Evolutionary conservation across 2,329 filamentous ascomycete genomes (phyloP).

Genomic region (Colletotrichum costaricense): DNA sequence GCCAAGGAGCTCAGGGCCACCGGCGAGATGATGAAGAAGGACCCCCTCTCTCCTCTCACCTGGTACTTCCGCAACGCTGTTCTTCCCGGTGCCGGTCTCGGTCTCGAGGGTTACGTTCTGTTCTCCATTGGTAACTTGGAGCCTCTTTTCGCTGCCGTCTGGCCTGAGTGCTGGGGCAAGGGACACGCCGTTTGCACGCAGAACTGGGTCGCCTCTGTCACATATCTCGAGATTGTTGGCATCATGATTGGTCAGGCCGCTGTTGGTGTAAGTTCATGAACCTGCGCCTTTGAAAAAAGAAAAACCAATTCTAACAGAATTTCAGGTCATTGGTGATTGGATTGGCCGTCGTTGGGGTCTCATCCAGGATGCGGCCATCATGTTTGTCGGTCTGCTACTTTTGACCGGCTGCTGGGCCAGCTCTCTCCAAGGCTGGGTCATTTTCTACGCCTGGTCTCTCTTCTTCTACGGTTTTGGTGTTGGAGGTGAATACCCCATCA

Average conservation of each 20-base stretch:
- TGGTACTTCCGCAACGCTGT: constrained; percentile 94
- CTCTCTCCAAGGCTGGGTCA: constrained; percentile 92
- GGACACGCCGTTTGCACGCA: constrained; percentile 72
- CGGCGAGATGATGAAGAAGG: constrained; percentile 84
- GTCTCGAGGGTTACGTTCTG: constrained; percentile 93
- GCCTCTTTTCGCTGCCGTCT: constrained; percentile 81
- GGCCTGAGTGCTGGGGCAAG: constrained; percentile 81
- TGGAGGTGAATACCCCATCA: constrained; percentile 96
- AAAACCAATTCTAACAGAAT: not conserved
- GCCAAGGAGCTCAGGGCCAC: constrained; percentile 74
- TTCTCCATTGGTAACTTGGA: constrained; percentile 97
- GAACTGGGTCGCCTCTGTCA: constrained; percentile 86
- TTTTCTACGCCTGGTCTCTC: constrained; percentile 94
- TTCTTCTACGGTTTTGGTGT: constrained; percentile 79
- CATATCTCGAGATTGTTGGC: constrained; percentile 92
- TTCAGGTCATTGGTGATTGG: constrained; percentile 72
- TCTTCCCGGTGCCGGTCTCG: constrained; percentile 90
- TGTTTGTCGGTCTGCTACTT: constrained; percentile 94
- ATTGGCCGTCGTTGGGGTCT: constrained; percentile 93
- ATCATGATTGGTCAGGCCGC: constrained; percentile 94
- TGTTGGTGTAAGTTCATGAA: constrained; percentile 73
- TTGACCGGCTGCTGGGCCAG: constrained; percentile 91
- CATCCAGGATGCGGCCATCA: constrained; percentile 93
- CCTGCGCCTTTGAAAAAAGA: not conserved
- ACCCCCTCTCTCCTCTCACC: constrained; percentile 84